These are phyloP conservation scores for Ramaria sp. DNA, from an alignment of 768 basidiomycete genomes.

Conservation along the genomic window DNA sequence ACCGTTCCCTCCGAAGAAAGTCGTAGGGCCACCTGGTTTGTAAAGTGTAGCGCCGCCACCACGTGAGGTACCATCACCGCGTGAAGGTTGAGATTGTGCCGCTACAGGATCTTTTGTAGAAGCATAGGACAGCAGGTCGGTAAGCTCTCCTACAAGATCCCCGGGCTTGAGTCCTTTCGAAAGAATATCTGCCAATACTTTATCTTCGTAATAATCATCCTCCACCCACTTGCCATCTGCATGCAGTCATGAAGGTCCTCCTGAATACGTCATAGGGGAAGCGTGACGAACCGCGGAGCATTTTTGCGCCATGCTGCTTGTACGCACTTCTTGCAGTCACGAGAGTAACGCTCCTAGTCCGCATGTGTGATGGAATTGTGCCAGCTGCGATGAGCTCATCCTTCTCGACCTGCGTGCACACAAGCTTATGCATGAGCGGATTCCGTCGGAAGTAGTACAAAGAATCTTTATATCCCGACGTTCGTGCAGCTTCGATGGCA, in stretches of 20 bases:
- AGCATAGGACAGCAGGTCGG: constrained; percentile 53
- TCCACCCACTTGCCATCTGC: constrained; percentile 85
- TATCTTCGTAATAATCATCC: constrained; percentile 95
- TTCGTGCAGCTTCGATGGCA: constrained; percentile 93
- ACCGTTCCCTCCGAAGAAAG: constrained; percentile 77
- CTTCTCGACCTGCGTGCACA: constrained; percentile 83
- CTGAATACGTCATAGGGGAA: not conserved
- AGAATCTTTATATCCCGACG: constrained; percentile 93
- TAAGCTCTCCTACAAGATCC: constrained; percentile 73
- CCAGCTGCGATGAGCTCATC: constrained; percentile 84
- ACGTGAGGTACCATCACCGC: constrained; percentile 19
- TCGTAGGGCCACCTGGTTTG: constrained; percentile 86
- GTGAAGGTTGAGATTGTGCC: not conserved
- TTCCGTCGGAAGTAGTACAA: constrained; percentile 97
- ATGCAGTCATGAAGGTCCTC: not conserved
- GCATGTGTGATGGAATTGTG: constrained; percentile 79
- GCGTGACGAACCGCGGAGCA: constrained; percentile 58
- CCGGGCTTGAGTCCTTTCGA: constrained; percentile 77
- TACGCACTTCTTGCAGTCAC: constrained; percentile 87
- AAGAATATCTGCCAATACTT: constrained; percentile 62
- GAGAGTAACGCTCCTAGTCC: constrained; percentile 87
- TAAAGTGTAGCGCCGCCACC: constrained; percentile 61
- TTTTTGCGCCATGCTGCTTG: constrained; percentile 90
- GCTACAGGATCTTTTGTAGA: constrained; percentile 22
- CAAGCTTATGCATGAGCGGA: constrained; percentile 80